These are phyloP conservation scores for Umbellularia californica DNA, from an alignment of 164 flowering plant genomes.

Conservation along the genomic window DNA sequence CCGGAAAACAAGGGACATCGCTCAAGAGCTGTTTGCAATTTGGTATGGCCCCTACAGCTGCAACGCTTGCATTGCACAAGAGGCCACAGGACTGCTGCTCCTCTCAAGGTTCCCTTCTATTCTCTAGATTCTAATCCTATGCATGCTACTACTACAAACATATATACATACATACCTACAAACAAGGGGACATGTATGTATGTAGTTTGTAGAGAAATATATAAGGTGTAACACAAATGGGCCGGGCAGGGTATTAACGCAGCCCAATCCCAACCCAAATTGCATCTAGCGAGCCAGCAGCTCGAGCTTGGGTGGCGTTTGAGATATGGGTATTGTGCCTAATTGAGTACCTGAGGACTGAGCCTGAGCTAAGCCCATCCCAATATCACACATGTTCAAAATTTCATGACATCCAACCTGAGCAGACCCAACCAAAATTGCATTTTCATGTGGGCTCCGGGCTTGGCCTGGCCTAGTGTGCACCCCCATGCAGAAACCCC, in stretches of 20 bases:
- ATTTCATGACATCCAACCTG: too few relatives aligned
- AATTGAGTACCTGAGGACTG: too few relatives aligned
- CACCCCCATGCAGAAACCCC: too few relatives aligned
- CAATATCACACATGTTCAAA: too few relatives aligned
- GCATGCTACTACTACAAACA: not conserved
- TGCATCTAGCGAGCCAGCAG: not conserved
- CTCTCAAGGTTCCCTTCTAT: not conserved
- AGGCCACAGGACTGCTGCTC: not conserved
- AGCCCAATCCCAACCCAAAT: not conserved
- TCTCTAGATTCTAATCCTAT: not conserved
- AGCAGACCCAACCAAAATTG: too few relatives aligned
- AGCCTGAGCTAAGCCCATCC: too few relatives aligned
- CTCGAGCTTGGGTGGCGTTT: too few relatives aligned
- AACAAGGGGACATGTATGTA: not conserved
- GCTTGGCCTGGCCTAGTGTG: too few relatives aligned
- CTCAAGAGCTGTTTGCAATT: conserved; percentile 3
- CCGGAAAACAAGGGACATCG: conserved; percentile 3
- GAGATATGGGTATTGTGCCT: too few relatives aligned
- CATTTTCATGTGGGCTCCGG: too few relatives aligned
- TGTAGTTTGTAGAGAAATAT: not conserved
- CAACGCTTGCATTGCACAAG: not conserved
- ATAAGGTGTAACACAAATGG: not conserved
- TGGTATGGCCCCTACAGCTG: conserved; percentile 9
- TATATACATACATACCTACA: not conserved
- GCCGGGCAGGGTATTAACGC: too few relatives aligned